phyloP scores from a whole-genome alignment of 2,329 filamentous ascomycete genomes.

The Fusarium hainanense region DNA sequence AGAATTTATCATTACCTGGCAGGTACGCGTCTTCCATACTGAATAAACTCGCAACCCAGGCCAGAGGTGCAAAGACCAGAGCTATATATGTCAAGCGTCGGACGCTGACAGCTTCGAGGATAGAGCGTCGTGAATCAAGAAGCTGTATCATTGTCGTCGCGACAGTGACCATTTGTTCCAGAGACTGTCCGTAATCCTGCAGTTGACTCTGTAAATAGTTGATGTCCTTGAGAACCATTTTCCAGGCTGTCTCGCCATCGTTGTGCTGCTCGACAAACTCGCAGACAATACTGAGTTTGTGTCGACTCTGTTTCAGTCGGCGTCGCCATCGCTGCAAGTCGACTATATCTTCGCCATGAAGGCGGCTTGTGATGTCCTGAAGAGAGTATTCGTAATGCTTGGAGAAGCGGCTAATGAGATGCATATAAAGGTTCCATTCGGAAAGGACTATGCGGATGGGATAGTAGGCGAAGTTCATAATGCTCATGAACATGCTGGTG shows the following conservation, averaged over 20 bases:
- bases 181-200: not conserved
- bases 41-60: not conserved
- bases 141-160: not conserved
- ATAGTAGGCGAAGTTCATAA: not conserved
- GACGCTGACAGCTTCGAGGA: not conserved
- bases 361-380: rapidly evolving
- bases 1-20: not conserved
- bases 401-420: not conserved
- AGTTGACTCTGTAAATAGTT: not conserved
- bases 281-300: rapidly evolving
- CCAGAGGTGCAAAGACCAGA: rapidly evolving
- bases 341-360: not conserved
- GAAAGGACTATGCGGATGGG: not conserved
- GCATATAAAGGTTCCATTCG: not conserved
- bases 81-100: not conserved
- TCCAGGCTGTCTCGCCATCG: not conserved
- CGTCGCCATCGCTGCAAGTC: not conserved
- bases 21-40: not conserved
- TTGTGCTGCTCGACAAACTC: rapidly evolving
- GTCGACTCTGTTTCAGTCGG: not conserved
- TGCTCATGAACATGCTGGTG: rapidly evolving
- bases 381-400: constrained; percentile 4
- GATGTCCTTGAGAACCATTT: rapidly evolving
- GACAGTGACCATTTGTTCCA: not conserved
- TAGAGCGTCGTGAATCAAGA: rapidly evolving